Percentiles rank a stretch among this genome's conserved stretches.
phyloP scores from a whole-genome alignment of 1,139 yeast genomes.

The Schwanniomyces etchellsii region DNA sequence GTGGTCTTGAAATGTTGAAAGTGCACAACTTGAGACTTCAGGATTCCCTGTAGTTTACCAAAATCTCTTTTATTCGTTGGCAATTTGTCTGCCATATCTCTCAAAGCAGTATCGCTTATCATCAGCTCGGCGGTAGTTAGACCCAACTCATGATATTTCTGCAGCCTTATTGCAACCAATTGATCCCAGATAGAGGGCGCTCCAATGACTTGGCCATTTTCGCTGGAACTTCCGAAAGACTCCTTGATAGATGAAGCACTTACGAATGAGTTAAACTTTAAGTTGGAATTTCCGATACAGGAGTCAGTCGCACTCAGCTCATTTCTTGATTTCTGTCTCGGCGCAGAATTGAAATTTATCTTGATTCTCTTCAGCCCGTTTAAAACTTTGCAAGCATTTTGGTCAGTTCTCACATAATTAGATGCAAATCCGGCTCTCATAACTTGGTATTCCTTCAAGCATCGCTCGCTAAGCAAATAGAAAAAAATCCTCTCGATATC shows the following conservation, averaged over 20 bases:
- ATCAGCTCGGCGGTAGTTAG: slow-evolving; percentile 36
- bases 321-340: not conserved
- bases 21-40: slow-evolving; percentile 33
- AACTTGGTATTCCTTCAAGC: slow-evolving; percentile 65
- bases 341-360: slow-evolving; percentile 20
- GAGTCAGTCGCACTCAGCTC: slow-evolving; percentile 2
- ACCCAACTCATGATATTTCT: slow-evolving; percentile 37
- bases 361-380: slow-evolving; percentile 38
- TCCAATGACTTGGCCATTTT: slow-evolving; percentile 25
- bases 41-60: slow-evolving; percentile 33
- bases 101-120: slow-evolving; percentile 44
- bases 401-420: slow-evolving; percentile 64
- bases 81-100: slow-evolving; percentile 48
- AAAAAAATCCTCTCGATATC: slow-evolving; percentile 81
- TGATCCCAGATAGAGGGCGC: slow-evolving; percentile 28
- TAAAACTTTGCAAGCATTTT: slow-evolving; percentile 42
- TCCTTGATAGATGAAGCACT: slow-evolving; percentile 13
- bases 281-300: slow-evolving; percentile 1
- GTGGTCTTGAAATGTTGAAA: slow-evolving; percentile 44
- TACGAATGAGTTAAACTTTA: slow-evolving; percentile 16
- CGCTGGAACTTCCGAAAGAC: not conserved
- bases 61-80: slow-evolving; percentile 54
- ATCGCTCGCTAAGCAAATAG: slow-evolving; percentile 63
- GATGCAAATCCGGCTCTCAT: slow-evolving; percentile 75
- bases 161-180: slow-evolving; percentile 40